Evolutionary conservation across 441 rosid species (phyloP).

Genomic region (Populus hybrid): DNA sequence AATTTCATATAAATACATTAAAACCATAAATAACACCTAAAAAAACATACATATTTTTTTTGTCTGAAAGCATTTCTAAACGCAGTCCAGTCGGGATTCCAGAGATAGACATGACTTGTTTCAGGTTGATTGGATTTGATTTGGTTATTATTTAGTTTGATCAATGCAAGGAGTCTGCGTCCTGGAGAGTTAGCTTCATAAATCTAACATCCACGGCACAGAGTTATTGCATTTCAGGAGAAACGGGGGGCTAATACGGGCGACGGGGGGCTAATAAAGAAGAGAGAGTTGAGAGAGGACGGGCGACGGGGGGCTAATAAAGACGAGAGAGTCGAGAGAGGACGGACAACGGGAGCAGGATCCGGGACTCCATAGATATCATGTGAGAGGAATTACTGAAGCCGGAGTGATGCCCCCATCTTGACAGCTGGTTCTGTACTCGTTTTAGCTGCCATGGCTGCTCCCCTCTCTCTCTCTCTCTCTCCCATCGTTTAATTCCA

Average conservation of each 20-base stretch:
- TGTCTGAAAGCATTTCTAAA: too few relatives aligned
- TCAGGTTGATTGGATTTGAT: too few relatives aligned
- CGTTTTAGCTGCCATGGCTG: too few relatives aligned
- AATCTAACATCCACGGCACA: background rate
- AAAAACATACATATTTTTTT: too few relatives aligned
- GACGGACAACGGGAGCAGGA: background rate
- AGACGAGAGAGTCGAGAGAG: too few relatives aligned
- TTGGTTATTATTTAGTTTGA: too few relatives aligned
- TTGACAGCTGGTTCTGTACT: background rate
- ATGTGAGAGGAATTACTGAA: background rate
- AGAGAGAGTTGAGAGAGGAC: too few relatives aligned
- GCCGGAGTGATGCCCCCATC: background rate
- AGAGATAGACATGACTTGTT: too few relatives aligned
- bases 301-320: background rate
- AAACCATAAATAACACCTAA: too few relatives aligned
- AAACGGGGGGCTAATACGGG: background rate
- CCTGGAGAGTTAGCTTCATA: background rate
- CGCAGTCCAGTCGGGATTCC: too few relatives aligned
- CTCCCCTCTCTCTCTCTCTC: too few relatives aligned
- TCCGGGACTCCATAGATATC: background rate
- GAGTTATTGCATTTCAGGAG: background rate
- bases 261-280: background rate
- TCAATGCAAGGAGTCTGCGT: background rate
- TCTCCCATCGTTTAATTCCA: background rate
- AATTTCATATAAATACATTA: too few relatives aligned